phyloP scores from a whole-genome alignment of 148 eudicot genomes.

The Spergularia bocconei region DNA sequence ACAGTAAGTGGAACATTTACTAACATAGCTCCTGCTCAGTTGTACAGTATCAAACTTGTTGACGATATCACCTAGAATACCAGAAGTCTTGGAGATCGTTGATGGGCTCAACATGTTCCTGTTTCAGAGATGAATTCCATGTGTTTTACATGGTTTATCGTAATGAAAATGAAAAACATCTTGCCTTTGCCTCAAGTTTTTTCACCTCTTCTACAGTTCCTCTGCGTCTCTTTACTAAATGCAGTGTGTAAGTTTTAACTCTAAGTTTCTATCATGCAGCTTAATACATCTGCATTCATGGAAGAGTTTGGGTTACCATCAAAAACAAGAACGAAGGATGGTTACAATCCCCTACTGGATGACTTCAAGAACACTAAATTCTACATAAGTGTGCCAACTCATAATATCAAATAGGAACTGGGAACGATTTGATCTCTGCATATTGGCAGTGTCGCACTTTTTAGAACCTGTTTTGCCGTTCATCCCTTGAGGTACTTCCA shows the following conservation, averaged over 20 bases:
- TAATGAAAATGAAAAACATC: background rate
- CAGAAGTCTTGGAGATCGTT: background rate
- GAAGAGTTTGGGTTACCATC: slow-evolving; percentile 91
- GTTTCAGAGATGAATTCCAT: background rate
- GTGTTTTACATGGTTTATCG: background rate
- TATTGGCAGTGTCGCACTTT: background rate
- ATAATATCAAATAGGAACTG: slow-evolving; percentile 60
- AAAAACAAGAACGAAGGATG: slow-evolving; percentile 93
- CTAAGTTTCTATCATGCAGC: slow-evolving; percentile 41
- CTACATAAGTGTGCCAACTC: slow-evolving; percentile 93
- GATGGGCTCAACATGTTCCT: background rate
- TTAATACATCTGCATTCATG: slow-evolving; percentile 91
- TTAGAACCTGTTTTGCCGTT: background rate
- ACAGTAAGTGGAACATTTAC: slow-evolving; percentile 40
- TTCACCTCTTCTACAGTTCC: too few relatives aligned
- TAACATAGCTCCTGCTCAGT: background rate
- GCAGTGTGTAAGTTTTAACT: background rate
- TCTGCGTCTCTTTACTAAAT: too few relatives aligned
- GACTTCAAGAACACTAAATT: slow-evolving; percentile 97
- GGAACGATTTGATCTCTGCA: background rate
- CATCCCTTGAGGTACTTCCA: background rate
- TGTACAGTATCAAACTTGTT: background rate
- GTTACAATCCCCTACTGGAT: slow-evolving; percentile 92
- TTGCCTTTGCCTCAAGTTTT: too few relatives aligned
- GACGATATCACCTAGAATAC: background rate